phyloP scores from a whole-genome alignment of 768 basidiomycete species.

The Xerocomus potaroensis region DNA sequence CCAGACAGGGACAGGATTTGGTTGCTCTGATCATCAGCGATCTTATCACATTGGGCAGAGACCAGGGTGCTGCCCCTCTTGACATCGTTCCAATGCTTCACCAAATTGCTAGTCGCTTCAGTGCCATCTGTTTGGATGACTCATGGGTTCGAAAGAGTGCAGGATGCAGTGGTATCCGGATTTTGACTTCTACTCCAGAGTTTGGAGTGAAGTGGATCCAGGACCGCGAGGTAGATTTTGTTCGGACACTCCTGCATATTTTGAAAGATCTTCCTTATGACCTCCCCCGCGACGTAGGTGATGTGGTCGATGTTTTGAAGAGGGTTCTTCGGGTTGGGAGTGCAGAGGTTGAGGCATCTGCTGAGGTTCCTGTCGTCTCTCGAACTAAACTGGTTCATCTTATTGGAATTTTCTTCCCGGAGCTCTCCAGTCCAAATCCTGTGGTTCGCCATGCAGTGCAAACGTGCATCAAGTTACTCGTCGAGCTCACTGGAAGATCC shows the following conservation, averaged over 20 bases:
- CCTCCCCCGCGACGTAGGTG: constrained; percentile 74
- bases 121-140: constrained; percentile 85
- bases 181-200: constrained; percentile 68
- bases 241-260: constrained; percentile 85
- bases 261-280: constrained; percentile 94
- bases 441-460: constrained; percentile 84
- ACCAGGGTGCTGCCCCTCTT: constrained; percentile 42
- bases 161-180: constrained; percentile 79
- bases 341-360: constrained; percentile 41
- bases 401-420: constrained; percentile 80
- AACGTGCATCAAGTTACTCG: constrained; percentile 72
- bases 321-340: constrained; percentile 61
- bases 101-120: constrained; percentile 79
- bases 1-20: constrained; percentile 53
- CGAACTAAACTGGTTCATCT: constrained; percentile 63
- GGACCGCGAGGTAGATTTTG: constrained; percentile 85
- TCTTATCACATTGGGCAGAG: constrained; percentile 52
- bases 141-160: constrained; percentile 88
- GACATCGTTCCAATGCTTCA: constrained; percentile 70
- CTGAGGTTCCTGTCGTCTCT: constrained; percentile 39
- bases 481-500: constrained; percentile 65
- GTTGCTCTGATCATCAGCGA: constrained; percentile 63
- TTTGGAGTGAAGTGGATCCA: constrained; percentile 75
- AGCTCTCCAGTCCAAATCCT: constrained; percentile 82
- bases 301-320: constrained; percentile 73